A percentile compares a stretch with the other conserved stretches of the same genome.
These are phyloP conservation scores for Rhizophagus prolifer DNA, from an alignment of 192 early-diverging fungal species.

Conservation along the genomic window DNA sequence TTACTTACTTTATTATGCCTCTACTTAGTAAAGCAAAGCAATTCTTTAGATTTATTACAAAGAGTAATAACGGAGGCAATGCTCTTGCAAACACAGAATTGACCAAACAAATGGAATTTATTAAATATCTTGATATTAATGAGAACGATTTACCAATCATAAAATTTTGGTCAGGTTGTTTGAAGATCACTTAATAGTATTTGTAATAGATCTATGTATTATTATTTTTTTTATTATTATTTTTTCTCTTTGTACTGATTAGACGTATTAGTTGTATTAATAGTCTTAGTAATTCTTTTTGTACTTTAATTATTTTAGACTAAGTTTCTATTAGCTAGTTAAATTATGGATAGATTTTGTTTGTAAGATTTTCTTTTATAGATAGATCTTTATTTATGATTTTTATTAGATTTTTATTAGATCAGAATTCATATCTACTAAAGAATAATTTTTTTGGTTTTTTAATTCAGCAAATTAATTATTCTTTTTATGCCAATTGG, in stretches of 20 bases:
- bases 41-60: constrained; percentile 4
- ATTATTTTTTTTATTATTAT: not conserved
- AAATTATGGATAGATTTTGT: not conserved
- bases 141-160: constrained; percentile 24
- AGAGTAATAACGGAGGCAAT: not conserved
- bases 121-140: constrained; percentile 16
- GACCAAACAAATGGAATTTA: constrained; percentile 10
- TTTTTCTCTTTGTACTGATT: not conserved
- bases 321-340: not conserved
- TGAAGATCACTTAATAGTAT: not conserved
- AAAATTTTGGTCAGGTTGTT: constrained; percentile 18
- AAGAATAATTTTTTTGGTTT: no score
- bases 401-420: not conserved
- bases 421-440: no score
- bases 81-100: not conserved
- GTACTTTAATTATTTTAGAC: not conserved
- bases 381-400: not conserved
- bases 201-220: not conserved
- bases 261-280: no score
- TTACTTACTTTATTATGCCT: not conserved
- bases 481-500: no score
- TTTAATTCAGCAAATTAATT: no score
- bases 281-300: not conserved
- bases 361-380: not conserved
- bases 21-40: constrained; percentile 17